Conservation (phyloP, 1,139 yeast genomes). For the Candida smagusa region DNA sequence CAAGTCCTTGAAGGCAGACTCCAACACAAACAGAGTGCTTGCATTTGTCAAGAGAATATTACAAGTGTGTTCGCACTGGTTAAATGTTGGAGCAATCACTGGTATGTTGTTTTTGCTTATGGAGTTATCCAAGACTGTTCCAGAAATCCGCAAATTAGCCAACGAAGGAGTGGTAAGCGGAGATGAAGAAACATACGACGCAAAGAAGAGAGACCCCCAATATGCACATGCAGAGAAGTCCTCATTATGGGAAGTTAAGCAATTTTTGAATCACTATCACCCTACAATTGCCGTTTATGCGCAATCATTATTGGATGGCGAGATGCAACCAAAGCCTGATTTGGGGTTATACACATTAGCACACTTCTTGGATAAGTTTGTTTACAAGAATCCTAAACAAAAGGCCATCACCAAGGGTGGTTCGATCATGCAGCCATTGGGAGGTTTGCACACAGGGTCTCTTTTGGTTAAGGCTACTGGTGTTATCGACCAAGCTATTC, state of each 20-base stretch:
- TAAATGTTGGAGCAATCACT: constrained; percentile 83
- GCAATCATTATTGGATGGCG: constrained; percentile 49
- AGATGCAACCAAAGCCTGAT: constrained; percentile 68
- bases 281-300: constrained; percentile 90
- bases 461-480: constrained; percentile 70
- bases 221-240: constrained; percentile 79
- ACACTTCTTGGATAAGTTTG: constrained; percentile 93
- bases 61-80: constrained; percentile 83
- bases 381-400: constrained; percentile 87
- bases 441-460: constrained; percentile 81
- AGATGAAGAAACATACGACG: constrained; percentile 54
- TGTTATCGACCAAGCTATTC: constrained; percentile 42
- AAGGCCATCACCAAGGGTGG: constrained; percentile 71
- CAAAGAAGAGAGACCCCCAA: constrained; percentile 86
- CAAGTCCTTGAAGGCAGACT: constrained; percentile 77
- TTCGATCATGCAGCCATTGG: constrained; percentile 96
- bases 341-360: constrained; percentile 81
- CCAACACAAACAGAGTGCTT: constrained; percentile 61
- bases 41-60: constrained; percentile 91
- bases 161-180: constrained; percentile 21
- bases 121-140: constrained; percentile 50
- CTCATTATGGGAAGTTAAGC: constrained; percentile 82
- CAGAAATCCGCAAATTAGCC: constrained; percentile 42
- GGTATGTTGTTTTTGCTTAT: constrained; percentile 80
- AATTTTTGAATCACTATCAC: constrained; percentile 78